A percentile compares a stretch with the other conserved stretches of the same genome.
These are phyloP conservation scores for Saturnispora sanitii DNA, from an alignment of 805 yeast genomes.

Conservation along the genomic window DNA sequence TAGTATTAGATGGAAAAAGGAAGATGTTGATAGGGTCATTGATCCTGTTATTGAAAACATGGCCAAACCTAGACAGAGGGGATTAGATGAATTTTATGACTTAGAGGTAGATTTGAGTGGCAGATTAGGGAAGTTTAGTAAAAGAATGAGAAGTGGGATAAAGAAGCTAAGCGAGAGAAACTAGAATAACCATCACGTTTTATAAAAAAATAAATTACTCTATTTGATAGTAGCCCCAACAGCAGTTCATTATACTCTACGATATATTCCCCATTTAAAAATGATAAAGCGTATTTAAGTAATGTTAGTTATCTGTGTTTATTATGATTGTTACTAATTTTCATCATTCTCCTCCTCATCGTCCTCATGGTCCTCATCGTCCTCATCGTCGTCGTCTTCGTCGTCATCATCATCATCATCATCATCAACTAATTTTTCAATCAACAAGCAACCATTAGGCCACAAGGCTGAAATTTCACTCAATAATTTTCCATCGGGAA, in stretches of 20 bases:
- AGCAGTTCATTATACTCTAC: no score
- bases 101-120: constrained; percentile 40
- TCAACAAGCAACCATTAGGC: constrained; percentile 31
- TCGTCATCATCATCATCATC: constrained; percentile 17
- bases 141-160: constrained; percentile 34
- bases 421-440: constrained; percentile 22
- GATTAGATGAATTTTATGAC: constrained; percentile 61
- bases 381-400: constrained; percentile 7
- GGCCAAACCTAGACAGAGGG: constrained; percentile 52
- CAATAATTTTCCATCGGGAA: constrained; percentile 16
- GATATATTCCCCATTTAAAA: no score
- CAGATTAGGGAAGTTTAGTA: constrained; percentile 43
- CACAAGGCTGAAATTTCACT: constrained; percentile 25
- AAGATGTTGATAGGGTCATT: constrained; percentile 68
- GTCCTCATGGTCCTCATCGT: no score
- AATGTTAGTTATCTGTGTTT: no score
- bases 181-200: no score
- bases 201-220: no score
- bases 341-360: no score
- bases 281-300: no score
- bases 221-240: no score
- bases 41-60: constrained; percentile 77
- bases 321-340: no score
- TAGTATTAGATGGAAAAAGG: constrained; percentile 73
- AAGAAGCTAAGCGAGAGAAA: no score